Percentiles rank a stretch among this genome's conserved stretches.
phyloP scores from a whole-genome alignment of 2,329 filamentous ascomycete species.

The Monosporascus sp. region DNA sequence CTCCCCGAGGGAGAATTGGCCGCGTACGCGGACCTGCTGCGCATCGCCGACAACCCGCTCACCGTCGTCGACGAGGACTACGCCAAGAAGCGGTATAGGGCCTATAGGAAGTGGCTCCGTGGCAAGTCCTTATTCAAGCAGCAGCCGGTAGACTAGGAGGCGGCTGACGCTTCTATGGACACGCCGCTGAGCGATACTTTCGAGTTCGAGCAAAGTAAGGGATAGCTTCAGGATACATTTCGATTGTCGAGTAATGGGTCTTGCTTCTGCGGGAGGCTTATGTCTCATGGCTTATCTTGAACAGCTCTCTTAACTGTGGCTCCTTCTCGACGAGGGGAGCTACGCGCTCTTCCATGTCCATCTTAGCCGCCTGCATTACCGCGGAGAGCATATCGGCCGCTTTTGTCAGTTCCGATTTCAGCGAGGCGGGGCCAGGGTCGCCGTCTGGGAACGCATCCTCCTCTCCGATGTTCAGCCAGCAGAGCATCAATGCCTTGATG shows the following conservation, averaged over 20 bases:
- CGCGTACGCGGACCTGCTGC: conserved; percentile 72
- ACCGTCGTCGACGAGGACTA: conserved; percentile 84
- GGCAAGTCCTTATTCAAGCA: conserved; percentile 97
- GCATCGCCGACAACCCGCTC: conserved; percentile 73
- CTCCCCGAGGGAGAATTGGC: conserved; percentile 59
- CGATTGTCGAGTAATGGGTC: conserved; percentile 3
- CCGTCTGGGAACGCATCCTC: conserved; percentile 16
- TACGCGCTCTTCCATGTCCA: conserved; percentile 25
- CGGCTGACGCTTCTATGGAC: conserved; percentile 9
- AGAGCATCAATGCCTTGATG: conserved; percentile 54
- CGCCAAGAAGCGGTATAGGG: conserved; percentile 92
- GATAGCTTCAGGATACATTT: neutral
- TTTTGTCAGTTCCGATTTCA: conserved; percentile 30
- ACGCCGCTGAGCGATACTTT: conserved; percentile 18
- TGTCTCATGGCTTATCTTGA: conserved; percentile 12
- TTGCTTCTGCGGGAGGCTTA: conserved; percentile 1
- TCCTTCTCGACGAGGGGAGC: conserved; percentile 32
- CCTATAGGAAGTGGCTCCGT: conserved; percentile 88
- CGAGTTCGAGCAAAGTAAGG: neutral
- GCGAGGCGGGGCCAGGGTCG: conserved; percentile 7
- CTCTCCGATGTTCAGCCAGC: conserved; percentile 55
- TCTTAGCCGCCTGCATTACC: conserved; percentile 23
- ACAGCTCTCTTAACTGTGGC: conserved; percentile 28
- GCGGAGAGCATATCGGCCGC: conserved; percentile 31
- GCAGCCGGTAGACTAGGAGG: conserved; percentile 54